phyloP scores from a whole-genome alignment of 2,329 filamentous ascomycete genomes.

The Colletotrichum filicis region DNA sequence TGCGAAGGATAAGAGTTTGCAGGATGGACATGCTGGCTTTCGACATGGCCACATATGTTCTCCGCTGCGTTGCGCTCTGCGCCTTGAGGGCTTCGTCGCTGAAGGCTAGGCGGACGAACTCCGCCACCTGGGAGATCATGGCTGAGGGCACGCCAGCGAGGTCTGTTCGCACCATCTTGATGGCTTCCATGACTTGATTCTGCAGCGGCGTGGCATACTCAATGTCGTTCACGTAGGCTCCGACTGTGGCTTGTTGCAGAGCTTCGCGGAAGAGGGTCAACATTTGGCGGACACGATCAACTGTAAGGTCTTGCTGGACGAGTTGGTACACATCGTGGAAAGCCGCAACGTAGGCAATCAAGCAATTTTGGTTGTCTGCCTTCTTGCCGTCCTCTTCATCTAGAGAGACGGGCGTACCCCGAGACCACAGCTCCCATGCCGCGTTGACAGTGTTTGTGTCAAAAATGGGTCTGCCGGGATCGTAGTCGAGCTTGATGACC shows the following conservation, averaged over 20 bases:
- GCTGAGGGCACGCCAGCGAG: conserved; percentile 72
- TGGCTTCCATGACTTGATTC: conserved; percentile 72
- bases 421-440: conserved; percentile 78
- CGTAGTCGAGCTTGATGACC: conserved; percentile 65
- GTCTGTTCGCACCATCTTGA: conserved; percentile 76
- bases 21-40: conserved; percentile 82
- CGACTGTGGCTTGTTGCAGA: conserved; percentile 75
- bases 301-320: conserved; percentile 71
- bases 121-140: conserved; percentile 76
- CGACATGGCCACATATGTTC: conserved; percentile 90
- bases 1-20: conserved; percentile 67
- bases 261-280: conserved; percentile 77
- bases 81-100: conserved; percentile 46
- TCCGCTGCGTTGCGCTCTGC: conserved; percentile 56
- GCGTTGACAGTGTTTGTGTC: conserved; percentile 65
- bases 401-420: conserved; percentile 65
- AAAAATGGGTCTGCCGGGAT: conserved; percentile 61
- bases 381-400: conserved; percentile 50
- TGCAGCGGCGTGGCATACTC: conserved; percentile 81
- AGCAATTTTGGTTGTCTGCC: conserved; percentile 80
- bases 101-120: conserved; percentile 79
- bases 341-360: conserved; percentile 84
- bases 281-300: conserved; percentile 73
- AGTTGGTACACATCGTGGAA: conserved; percentile 83
- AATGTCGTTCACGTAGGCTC: conserved; percentile 76